A percentile compares a stretch with the other conserved stretches of the same genome.
phyloP scores from a whole-genome alignment of 805 yeast species.

The Kodamaea kaohsiungensis region DNA sequence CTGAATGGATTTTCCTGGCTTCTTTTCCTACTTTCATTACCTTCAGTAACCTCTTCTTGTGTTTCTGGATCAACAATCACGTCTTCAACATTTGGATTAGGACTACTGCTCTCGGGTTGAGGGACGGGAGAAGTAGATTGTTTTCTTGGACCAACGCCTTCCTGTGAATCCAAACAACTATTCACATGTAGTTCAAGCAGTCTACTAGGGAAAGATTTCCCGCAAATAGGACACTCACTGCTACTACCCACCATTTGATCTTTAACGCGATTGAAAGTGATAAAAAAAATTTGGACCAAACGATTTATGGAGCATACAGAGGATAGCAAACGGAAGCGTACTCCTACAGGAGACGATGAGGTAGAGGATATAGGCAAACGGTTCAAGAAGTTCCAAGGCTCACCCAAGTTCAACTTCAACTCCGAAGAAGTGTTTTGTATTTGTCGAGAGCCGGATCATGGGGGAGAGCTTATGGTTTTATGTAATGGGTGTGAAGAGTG shows the following conservation, averaged over 20 bases:
- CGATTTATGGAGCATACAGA: not conserved
- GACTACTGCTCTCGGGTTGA: not conserved
- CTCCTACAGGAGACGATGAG: constrained; percentile 3
- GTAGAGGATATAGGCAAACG: constrained; percentile 32
- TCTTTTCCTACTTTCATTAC: constrained; percentile 4
- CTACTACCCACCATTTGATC: not conserved
- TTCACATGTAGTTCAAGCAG: constrained; percentile 43
- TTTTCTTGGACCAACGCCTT: constrained; percentile 17
- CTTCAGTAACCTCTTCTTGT: not conserved
- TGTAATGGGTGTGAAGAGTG: constrained; percentile 96
- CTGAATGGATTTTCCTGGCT: constrained; percentile 28
- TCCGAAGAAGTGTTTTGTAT: constrained; percentile 73
- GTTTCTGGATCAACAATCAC: constrained; percentile 8
- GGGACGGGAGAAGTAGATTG: constrained; percentile 1
- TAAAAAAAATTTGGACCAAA: not conserved
- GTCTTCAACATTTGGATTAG: not conserved
- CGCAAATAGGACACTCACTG: constrained; percentile 38
- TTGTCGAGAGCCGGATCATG: constrained; percentile 77
- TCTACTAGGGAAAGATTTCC: constrained; percentile 20
- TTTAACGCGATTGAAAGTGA: not conserved
- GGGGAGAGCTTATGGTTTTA: constrained; percentile 81
- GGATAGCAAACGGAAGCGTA: not conserved
- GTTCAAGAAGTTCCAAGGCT: constrained; percentile 33
- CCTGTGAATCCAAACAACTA: constrained; percentile 33
- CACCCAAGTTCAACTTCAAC: constrained; percentile 46